Percentiles rank a stretch among this genome's conserved stretches.
Evolutionary conservation across 306 rosid species (phyloP).

Genomic region (Hippophae gyantsensis): DNA sequence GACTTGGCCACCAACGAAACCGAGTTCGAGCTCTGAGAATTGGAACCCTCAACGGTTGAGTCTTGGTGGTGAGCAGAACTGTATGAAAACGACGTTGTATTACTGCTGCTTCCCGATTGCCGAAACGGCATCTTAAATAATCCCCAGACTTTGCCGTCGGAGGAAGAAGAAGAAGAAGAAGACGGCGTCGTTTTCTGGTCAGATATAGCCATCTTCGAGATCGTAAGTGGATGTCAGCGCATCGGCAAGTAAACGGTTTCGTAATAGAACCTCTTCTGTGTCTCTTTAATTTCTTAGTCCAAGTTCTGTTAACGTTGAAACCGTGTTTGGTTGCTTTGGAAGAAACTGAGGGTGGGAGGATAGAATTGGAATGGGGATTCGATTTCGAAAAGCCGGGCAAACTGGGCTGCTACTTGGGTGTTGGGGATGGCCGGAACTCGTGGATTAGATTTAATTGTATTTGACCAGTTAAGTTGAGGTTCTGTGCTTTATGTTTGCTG

Average conservation of each 20-base stretch:
- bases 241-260: conserved; percentile 13
- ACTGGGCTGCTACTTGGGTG: neutral
- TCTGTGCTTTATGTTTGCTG: too few relatives aligned
- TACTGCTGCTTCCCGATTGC: conserved; percentile 28
- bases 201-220: conserved; percentile 47
- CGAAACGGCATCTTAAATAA: conserved; percentile 78
- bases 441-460: conserved; percentile 18
- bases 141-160: conserved; percentile 85
- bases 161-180: conserved; percentile 47
- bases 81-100: conserved; percentile 33
- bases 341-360: too few relatives aligned
- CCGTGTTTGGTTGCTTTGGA: too few relatives aligned
- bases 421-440: conserved; percentile 21
- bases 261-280: neutral
- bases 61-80: conserved; percentile 21
- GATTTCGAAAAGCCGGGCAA: neutral
- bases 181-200: conserved; percentile 53
- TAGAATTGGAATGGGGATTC: too few relatives aligned
- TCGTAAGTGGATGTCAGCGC: conserved; percentile 15
- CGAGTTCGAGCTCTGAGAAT: conserved; percentile 43
- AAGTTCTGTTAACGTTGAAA: neutral
- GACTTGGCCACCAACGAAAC: conserved; percentile 92
- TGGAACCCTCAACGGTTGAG: conserved; percentile 46
- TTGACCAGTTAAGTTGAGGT: conserved; percentile 20
- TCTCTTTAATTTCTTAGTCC: neutral